phyloP scores from a whole-genome alignment of 441 rosid genomes.

The Gossypium davidsonii region DNA sequence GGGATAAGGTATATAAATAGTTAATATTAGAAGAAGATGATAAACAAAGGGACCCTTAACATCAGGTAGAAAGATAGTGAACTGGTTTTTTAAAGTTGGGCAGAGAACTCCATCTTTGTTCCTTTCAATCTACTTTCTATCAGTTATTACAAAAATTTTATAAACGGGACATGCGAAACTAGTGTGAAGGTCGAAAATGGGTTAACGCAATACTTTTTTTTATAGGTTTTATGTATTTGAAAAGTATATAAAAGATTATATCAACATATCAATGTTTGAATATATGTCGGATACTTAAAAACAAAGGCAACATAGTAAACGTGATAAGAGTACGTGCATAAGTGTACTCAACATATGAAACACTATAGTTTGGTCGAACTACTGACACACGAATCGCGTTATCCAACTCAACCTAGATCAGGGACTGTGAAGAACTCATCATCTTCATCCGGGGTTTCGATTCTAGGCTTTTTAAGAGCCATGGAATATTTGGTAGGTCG shows the following conservation, averaged over 20 bases:
- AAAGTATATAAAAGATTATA: background rate
- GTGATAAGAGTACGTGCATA: background rate
- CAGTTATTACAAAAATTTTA: background rate
- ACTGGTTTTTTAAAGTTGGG: slow-evolving; percentile 1
- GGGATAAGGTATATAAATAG: background rate
- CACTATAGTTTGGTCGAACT: background rate
- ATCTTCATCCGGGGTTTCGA: slow-evolving; percentile 52
- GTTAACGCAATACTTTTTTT: background rate
- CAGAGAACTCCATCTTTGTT: background rate
- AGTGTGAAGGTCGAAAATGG: background rate
- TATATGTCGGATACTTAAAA: background rate
- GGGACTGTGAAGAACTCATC: slow-evolving; percentile 86
- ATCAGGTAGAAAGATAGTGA: slow-evolving; percentile 1
- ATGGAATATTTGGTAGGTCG: slow-evolving; percentile 43
- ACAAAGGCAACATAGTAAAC: background rate
- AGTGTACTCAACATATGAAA: background rate
- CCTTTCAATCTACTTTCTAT: slow-evolving; percentile 5
- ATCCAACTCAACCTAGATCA: slow-evolving; percentile 57
- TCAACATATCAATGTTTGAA: background rate
- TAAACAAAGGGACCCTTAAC: background rate
- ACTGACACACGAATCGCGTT: background rate
- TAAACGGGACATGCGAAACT: background rate
- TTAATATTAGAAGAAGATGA: background rate
- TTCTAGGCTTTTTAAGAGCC: slow-evolving; percentile 77
- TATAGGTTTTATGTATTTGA: background rate